Evolutionary conservation across 495 filamentous ascomycete species (phyloP).

Genomic region (Oleoguttula mirabilis): DNA sequence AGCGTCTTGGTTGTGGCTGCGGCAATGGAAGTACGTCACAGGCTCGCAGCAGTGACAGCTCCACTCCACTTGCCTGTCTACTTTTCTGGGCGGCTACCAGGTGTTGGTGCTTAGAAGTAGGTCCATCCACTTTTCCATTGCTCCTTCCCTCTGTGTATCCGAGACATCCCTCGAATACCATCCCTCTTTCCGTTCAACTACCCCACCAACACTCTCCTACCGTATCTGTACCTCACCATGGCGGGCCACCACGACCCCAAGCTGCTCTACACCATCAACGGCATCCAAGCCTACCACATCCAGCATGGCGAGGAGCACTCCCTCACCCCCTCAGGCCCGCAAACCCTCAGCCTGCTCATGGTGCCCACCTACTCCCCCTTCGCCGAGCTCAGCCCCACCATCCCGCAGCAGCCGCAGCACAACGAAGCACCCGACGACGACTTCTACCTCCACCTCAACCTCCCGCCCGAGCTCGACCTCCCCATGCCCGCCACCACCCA

Average conservation of each 20-base stretch:
- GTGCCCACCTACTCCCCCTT: conserved; percentile 71
- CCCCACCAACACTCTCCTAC: too few relatives aligned
- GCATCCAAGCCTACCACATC: conserved; percentile 77
- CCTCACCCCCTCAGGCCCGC: conserved; percentile 72
- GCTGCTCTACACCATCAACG: conserved; percentile 70
- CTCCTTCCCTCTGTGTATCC: too few relatives aligned
- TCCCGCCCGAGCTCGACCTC: conserved; percentile 87
- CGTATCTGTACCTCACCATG: too few relatives aligned
- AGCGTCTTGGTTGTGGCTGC: too few relatives aligned
- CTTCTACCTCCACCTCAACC: conserved; percentile 87
- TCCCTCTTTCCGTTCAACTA: too few relatives aligned
- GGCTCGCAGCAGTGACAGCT: too few relatives aligned
- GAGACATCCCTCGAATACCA: too few relatives aligned
- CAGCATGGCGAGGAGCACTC: conserved; percentile 73
- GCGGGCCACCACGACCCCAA: conserved; percentile 53
- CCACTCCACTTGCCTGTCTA: too few relatives aligned
- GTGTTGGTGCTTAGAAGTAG: too few relatives aligned
- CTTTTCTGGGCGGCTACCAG: too few relatives aligned
- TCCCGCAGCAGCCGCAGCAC: conserved; percentile 42
- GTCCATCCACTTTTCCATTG: too few relatives aligned
- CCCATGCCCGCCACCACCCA: conserved; percentile 85
- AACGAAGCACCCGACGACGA: conserved; percentile 63
- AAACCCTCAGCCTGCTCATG: conserved; percentile 86
- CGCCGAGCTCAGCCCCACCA: conserved; percentile 45
- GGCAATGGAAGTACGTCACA: too few relatives aligned